These are phyloP conservation scores for Epichloe sp. DNA, from an alignment of 2,329 filamentous ascomycete species.

Conservation along the genomic window DNA sequence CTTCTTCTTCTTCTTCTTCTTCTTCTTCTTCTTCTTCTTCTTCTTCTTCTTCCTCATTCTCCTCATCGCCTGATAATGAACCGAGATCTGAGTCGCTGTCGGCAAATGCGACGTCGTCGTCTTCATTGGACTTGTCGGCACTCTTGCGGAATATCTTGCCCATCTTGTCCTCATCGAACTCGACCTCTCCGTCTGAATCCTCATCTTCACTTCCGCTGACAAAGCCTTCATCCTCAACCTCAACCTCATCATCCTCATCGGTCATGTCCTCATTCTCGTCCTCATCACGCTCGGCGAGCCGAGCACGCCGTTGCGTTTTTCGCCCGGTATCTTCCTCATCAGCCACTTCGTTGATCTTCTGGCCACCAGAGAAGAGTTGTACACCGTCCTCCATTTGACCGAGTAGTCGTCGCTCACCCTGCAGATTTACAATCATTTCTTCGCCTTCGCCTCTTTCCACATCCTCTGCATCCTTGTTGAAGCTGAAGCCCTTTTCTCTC, in stretches of 20 bases:
- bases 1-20: constrained; percentile 36
- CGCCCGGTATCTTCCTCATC: constrained; percentile 44
- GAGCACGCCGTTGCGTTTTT: constrained; percentile 43
- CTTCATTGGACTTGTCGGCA: constrained; percentile 36
- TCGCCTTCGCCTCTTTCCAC: constrained; percentile 83
- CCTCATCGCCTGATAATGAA: constrained; percentile 51
- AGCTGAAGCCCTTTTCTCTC: constrained; percentile 58
- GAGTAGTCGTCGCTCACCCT: constrained; percentile 67
- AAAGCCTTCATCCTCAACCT: constrained; percentile 30
- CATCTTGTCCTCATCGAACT: constrained; percentile 46
- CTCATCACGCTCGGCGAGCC: constrained; percentile 48
- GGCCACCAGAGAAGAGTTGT: constrained; percentile 70
- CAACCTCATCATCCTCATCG: constrained; percentile 25
- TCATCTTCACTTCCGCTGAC: constrained; percentile 39
- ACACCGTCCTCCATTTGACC: constrained; percentile 74
- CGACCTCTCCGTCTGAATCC: constrained; percentile 38
- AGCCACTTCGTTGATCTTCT: constrained; percentile 46
- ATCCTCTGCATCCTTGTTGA: constrained; percentile 52
- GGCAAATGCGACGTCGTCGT: constrained; percentile 75
- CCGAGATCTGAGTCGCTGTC: constrained; percentile 96
- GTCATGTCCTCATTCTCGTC: constrained; percentile 35
- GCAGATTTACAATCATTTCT: constrained; percentile 82
- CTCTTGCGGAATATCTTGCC: constrained; percentile 47
- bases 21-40: constrained; percentile 35
- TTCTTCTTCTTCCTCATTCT: constrained; percentile 30